phyloP scores from a whole-genome alignment of 768 basidiomycete species.

The Clitopilus hobsonii region DNA sequence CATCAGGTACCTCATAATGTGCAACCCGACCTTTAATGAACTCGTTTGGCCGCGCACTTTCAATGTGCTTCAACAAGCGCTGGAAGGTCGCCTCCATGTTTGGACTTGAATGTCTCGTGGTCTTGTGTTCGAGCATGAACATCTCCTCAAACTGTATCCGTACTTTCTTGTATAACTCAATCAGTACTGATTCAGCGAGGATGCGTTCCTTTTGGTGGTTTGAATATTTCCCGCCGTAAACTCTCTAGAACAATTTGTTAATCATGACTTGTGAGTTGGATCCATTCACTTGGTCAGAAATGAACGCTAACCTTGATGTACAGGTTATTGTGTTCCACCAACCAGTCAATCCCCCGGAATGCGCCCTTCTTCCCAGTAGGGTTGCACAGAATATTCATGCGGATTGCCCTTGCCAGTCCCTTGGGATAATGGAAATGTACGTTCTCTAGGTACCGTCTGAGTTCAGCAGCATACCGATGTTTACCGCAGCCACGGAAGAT shows the following conservation, averaged over 20 bases:
- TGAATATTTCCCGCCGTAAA: conserved; percentile 28
- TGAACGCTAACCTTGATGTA: conserved; percentile 32
- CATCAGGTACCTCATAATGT: not conserved
- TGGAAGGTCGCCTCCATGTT: conserved; percentile 21
- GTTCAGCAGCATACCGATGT: conserved; percentile 12
- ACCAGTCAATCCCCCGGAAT: conserved; percentile 33
- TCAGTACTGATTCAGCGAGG: conserved; percentile 26
- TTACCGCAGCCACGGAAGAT: conserved; percentile 12
- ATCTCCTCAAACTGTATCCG: conserved; percentile 18
- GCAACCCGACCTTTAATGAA: not conserved
- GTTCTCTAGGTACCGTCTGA: conserved; percentile 8
- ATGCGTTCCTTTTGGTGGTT: conserved; percentile 27
- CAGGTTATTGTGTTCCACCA: conserved; percentile 36
- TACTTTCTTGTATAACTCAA: conserved; percentile 26
- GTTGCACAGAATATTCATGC: conserved; percentile 28
- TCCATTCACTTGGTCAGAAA: not conserved
- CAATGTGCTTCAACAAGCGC: conserved; percentile 10
- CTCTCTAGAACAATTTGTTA: conserved; percentile 17
- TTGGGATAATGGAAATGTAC: conserved; percentile 10
- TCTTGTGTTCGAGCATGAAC: conserved; percentile 19
- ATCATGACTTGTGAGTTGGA: not conserved
- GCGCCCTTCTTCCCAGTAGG: conserved; percentile 24
- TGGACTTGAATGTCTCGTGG: conserved; percentile 19
- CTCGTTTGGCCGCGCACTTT: conserved; percentile 9
- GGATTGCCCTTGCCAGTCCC: conserved; percentile 17